phyloP scores from a whole-genome alignment of 208 protist genomes.

The Trypanosoma theileri region DNA sequence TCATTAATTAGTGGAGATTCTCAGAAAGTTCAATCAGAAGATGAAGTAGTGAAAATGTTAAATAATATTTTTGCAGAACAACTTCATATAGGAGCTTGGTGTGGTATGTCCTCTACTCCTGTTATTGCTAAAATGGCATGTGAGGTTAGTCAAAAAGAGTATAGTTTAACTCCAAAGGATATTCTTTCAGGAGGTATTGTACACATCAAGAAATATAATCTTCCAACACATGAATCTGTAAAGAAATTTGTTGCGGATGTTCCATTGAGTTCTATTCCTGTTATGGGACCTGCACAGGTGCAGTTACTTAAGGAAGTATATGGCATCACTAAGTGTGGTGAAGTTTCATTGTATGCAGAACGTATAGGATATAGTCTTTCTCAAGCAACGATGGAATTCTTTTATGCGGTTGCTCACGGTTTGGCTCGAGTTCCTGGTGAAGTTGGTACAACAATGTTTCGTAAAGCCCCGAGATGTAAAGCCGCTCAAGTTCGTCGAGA shows the following conservation, averaged over 20 bases:
- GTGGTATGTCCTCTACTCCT: constrained; percentile 60
- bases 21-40: neutral
- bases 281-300: constrained; percentile 53
- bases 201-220: constrained; percentile 25
- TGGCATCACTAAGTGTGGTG: constrained; percentile 51
- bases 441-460: constrained; percentile 29
- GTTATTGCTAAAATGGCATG: constrained; percentile 86
- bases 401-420: constrained; percentile 47
- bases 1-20: constrained; percentile 4
- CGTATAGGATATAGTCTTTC: constrained; percentile 59
- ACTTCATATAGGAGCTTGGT: constrained; percentile 44
- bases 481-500: constrained; percentile 29
- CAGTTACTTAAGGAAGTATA: constrained; percentile 55
- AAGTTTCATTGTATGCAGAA: constrained; percentile 40
- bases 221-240: constrained; percentile 33
- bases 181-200: constrained; percentile 12
- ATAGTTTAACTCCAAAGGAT: neutral
- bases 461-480: constrained; percentile 18
- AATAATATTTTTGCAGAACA: constrained; percentile 17
- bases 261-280: constrained; percentile 53
- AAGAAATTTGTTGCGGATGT: constrained; percentile 51
- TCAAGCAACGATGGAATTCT: constrained; percentile 38
- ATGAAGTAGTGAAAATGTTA: constrained; percentile 14
- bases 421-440: constrained; percentile 57
- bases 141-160: constrained; percentile 33